Base-by-base conservation (phyloP, 192 early-diverging fungal species). In the Piromyces sp. region DNA sequence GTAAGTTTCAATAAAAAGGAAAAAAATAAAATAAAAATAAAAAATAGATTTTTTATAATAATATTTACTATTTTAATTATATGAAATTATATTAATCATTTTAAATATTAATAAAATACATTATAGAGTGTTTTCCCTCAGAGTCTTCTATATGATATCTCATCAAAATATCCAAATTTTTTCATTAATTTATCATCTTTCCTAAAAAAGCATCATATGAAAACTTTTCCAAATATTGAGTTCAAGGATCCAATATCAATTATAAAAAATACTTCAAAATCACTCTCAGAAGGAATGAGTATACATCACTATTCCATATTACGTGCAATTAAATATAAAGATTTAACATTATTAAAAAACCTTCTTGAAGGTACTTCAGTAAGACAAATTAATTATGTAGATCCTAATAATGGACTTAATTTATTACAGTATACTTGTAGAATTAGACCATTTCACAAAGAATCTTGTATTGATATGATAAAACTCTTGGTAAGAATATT, bases 371-470 rank as follows among this genome's bases (percentile, higher is more conserved):
- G 79, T 14, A 58, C 79, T 22, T 85, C 79, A 29, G 82, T 83
- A 22, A 83, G 84, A 4, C 82, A 86, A 29, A 85, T 87, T 13
- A 87, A 88, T 79, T 82, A 87, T 80, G 86, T 87, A 58, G 92
- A 93, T 78, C 81, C 85, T 29, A 87, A 87, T 36, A 92, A 85
- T 16, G 92, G 92, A 0, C 31, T 92, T n/a, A 92, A 89, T 26
- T 88, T 88, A 16, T 78, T 93, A 1, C 92, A 93, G 78, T 89
- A 91, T 82, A 91, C 92, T 1, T 85, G 89, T 80, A 84, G 90
- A 11, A 84, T 87, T 15, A 84, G 89, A 28, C 92, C 92, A 3
- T 79, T 92, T 68, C n/a, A 68, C 5, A 79, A 79, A 40, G 37
- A 86, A 82, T 79, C 84, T 13, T 84, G 84, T 36, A 82, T 31